Evolutionary conservation across 768 basidiomycete species (phyloP).

Genomic region (Tephrocybe sp.): DNA sequence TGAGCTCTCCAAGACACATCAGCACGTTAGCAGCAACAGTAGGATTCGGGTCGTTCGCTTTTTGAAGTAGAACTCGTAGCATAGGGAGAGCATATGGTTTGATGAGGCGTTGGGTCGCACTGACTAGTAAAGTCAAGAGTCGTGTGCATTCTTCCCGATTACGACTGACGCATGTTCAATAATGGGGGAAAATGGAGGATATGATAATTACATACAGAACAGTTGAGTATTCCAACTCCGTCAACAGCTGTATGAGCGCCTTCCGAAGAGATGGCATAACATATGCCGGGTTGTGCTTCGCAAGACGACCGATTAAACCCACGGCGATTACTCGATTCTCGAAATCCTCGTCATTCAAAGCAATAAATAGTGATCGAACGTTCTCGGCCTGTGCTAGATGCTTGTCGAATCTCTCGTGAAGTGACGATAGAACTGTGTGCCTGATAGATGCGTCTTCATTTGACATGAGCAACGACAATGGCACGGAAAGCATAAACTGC

Average conservation of each 20-base stretch:
- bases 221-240: slow-evolving; percentile 95
- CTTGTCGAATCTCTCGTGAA: slow-evolving; percentile 94
- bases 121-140: slow-evolving; percentile 84
- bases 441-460: slow-evolving; percentile 76
- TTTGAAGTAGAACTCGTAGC: slow-evolving; percentile 87
- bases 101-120: slow-evolving; percentile 90
- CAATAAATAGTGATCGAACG: slow-evolving; percentile 96
- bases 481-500: slow-evolving; percentile 3
- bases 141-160: slow-evolving; percentile 92
- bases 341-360: slow-evolving; percentile 95
- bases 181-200: not conserved
- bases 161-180: slow-evolving; percentile 44
- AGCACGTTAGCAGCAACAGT: slow-evolving; percentile 91
- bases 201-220: slow-evolving; percentile 49
- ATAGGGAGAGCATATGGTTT: slow-evolving; percentile 95
- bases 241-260: slow-evolving; percentile 92
- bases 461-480: slow-evolving; percentile 4
- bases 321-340: slow-evolving; percentile 93
- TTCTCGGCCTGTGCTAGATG: slow-evolving; percentile 98
- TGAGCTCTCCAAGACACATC: slow-evolving; percentile 92
- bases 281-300: slow-evolving; percentile 95
- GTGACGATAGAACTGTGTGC: slow-evolving; percentile 78
- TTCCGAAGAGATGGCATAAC: slow-evolving; percentile 98
- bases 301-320: slow-evolving; percentile 86
- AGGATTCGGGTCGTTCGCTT: slow-evolving; percentile 83